Evolutionary conservation across 2,329 filamentous ascomycete species (phyloP).

Genomic region (Aureobasidium sp.): DNA sequence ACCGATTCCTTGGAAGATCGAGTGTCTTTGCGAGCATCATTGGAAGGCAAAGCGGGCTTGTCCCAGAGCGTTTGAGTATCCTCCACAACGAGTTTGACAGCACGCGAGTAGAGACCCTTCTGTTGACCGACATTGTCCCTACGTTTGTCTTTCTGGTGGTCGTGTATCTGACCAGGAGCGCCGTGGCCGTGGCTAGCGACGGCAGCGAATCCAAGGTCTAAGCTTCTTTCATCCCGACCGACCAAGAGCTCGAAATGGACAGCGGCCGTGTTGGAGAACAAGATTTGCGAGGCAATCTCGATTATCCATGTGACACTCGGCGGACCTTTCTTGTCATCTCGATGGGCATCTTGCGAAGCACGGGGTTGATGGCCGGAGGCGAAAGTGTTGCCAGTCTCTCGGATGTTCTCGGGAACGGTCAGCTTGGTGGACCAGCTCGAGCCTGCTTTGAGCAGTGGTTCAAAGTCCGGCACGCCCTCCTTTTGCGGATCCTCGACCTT

Average conservation of each 20-base stretch:
- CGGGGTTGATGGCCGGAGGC: conserved; percentile 18
- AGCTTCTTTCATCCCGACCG: conserved; percentile 75
- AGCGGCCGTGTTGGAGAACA: conserved; percentile 83
- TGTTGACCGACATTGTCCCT: conserved; percentile 58
- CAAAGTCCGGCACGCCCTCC: conserved; percentile 80
- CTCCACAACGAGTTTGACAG: conserved; percentile 70
- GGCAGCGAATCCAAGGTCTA: conserved; percentile 58
- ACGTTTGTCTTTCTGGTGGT: conserved; percentile 63
- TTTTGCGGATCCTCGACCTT: conserved; percentile 63
- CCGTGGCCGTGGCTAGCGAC: conserved; percentile 47
- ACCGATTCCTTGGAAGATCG: conserved; percentile 20
- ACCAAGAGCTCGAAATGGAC: conserved; percentile 85
- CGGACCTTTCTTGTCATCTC: conserved; percentile 39
- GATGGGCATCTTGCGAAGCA: conserved; percentile 30
- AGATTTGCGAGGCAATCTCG: conserved; percentile 84
- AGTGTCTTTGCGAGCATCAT: conserved; percentile 20
- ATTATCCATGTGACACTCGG: conserved; percentile 76
- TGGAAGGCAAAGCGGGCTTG: conserved; percentile 65
- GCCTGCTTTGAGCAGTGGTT: conserved; percentile 93
- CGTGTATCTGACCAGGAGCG: conserved; percentile 63
- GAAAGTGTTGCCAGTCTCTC: conserved; percentile 50
- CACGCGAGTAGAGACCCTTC: conserved; percentile 77
- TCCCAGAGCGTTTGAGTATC: conserved; percentile 91
- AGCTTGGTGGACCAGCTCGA: conserved; percentile 78
- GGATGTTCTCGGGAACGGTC: conserved; percentile 69